Base-by-base conservation (phyloP, 768 basidiomycete species). In the Lentinula aciculospora region DNA sequence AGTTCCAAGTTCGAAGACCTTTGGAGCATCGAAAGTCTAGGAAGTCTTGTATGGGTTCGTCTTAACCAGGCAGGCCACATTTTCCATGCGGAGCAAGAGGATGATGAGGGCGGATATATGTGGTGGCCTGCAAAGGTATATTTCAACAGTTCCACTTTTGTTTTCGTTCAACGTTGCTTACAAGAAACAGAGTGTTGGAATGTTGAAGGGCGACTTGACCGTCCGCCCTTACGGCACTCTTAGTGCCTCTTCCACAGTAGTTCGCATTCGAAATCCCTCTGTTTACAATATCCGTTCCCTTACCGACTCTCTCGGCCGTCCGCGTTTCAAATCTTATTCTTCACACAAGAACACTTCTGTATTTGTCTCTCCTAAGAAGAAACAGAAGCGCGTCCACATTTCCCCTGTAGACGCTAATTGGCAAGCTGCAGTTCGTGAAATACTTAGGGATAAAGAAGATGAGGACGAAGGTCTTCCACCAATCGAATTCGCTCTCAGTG, bases 111-210 rank as follows among this genome's bases (percentile, higher is more conserved):
- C 23, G 42, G 42, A 2, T 61, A 67, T 57, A 68, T 82, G 37
- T 90, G 88, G 88, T 90, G 88, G 88, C 88, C 88, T 21, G 85
- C 76, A 28, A 77, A 79, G 74, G 88, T 88, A 64, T 62, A 74
- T 69, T 9, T 23, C n/a, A n/a, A 37, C 12, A 39, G 15, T 34
- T 40, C 25, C 46, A 23, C 56, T 47, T 42, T 60, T 57, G 36
- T 2, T 25, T 25, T 44, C 13, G 59, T 57, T 55, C 59, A 59
- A 42, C 51, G 44, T 50, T 32, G 25, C 45, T 28, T 39, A 12
- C 27, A 29, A 49, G 9, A 47, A 28, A 39, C 29, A 44, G 56
- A 46, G 53, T 53, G 27, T 9, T 13, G 39, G 21, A 34, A 69
- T 71, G 62, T 67, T 21, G 60, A 58, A n/a, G 62, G 62, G 31